Conservation (phyloP, 768 basidiomycete species). For the Candolleomyces aberdarensis region DNA sequence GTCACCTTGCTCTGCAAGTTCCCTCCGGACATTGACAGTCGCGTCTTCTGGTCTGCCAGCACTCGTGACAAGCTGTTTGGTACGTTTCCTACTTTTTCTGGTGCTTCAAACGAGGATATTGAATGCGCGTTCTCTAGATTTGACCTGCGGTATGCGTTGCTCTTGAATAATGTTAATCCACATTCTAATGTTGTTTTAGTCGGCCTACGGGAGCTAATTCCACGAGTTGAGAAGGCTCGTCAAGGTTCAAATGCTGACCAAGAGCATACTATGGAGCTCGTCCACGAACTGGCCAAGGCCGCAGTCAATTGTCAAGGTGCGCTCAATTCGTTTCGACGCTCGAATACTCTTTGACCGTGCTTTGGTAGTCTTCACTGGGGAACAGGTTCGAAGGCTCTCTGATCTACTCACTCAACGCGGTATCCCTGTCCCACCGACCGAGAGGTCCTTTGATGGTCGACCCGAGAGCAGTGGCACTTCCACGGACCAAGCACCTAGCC, state of each 20-base stretch:
- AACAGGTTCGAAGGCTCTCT: constrained; percentile 48
- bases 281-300: constrained; percentile 42
- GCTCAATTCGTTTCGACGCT: constrained; percentile 6
- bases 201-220: constrained; percentile 54
- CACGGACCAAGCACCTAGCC: not conserved
- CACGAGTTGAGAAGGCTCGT: constrained; percentile 36
- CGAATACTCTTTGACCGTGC: not conserved
- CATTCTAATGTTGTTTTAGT: constrained; percentile 1
- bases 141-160: constrained; percentile 30
- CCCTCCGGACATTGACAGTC: constrained; percentile 71
- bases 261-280: constrained; percentile 37
- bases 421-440: constrained; percentile 15
- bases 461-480: not conserved
- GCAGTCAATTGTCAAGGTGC: constrained; percentile 59
- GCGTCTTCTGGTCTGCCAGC: constrained; percentile 66
- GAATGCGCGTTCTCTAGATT: constrained; percentile 23
- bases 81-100: constrained; percentile 18
- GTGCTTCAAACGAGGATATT: not conserved
- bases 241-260: constrained; percentile 31
- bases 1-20: constrained; percentile 75
- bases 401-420: constrained; percentile 36
- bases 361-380: constrained; percentile 59
- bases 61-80: constrained; percentile 68
- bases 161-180: not conserved
- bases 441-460: not conserved